Evolutionary conservation across 305 asterid genomes (phyloP).

Genomic region (Fraxinus nigra): DNA sequence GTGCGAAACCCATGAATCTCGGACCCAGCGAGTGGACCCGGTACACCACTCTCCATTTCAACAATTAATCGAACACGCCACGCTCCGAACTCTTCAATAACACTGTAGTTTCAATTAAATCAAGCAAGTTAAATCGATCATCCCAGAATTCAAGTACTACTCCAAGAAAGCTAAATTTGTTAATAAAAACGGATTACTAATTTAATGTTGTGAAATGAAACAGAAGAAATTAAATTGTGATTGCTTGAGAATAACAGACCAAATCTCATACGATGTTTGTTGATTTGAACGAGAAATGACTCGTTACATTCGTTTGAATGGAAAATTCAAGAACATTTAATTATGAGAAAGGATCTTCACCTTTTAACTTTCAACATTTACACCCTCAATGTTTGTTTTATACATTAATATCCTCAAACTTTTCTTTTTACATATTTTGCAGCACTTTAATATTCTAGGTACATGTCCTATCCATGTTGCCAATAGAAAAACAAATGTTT

Average conservation of each 20-base stretch:
- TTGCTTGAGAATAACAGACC: neutral
- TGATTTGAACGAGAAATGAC: neutral
- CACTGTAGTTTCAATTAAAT: neutral
- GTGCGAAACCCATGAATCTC: slow-evolving; percentile 67
- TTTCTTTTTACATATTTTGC: neutral
- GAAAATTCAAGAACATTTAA: neutral
- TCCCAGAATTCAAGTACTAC: neutral
- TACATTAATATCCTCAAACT: neutral
- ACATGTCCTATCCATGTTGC: neutral
- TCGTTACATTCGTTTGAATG: neutral
- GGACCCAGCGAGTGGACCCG: slow-evolving; percentile 37
- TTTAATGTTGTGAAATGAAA: neutral
- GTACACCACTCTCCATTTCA: slow-evolving; percentile 38
- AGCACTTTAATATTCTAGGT: neutral
- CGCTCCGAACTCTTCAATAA: neutral
- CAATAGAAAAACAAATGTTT: neutral
- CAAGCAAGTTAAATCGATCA: neutral
- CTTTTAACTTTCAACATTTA: neutral
- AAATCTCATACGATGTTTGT: neutral
- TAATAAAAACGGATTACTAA: neutral
- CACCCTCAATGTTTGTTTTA: neutral
- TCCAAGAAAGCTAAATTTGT: neutral
- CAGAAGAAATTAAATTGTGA: neutral
- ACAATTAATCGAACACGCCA: neutral
- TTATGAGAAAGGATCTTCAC: neutral